Base-by-base conservation (phyloP, 768 basidiomycete genomes). In the Tulasnella sp. region DNA sequence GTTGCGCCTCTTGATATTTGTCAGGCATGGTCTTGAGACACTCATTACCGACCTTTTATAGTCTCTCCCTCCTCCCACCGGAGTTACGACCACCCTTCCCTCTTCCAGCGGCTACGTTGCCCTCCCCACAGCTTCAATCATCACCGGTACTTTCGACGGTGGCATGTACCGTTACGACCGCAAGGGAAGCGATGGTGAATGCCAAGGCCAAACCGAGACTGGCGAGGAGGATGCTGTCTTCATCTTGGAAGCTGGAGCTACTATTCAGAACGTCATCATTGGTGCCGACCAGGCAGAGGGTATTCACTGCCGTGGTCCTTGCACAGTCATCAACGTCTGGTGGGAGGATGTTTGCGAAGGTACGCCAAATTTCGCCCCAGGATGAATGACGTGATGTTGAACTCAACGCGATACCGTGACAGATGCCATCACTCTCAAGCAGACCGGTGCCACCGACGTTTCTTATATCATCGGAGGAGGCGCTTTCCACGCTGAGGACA, bases 401-500 rank as follows among this genome's bases (percentile, higher is more conserved):
- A 58, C 54, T n/a, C 54, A 17, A 58, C 19, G 9, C n/a, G 54
- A 42, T 1, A 15, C 14, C 25, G 54, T 8, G 6, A 3, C 25
- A 58, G 54, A 58, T 22, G 54, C 54, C 54, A 58, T 58, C 40
- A 72, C 71, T 3, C 11, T 72, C 38, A 72, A 72, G 71, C 76
- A 77, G 45, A 52, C 76, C 7, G 68, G 68, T 25, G 36, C 68
- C 19, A n/a, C 19, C 29, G 76, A 67, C 25, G 37, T 38, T 11
- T 77, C 76, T 7, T 67, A 71, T 54, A 77, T 77, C 76, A 58
- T 72, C 31, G 76, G 76, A 38, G 76, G 76, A n/a, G 76, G 76
- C n/a, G 76, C 76, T 3, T 67, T 67, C 38, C 25, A 72, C 36
- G 76, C 76, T 38, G 29, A 34, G 15, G 76, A 77, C 76, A 77